Percentiles rank a stretch among this genome's conserved stretches.
Conservation (phyloP, 371 early-diverging fungal species). For the Apophysomyces variabilis region DNA sequence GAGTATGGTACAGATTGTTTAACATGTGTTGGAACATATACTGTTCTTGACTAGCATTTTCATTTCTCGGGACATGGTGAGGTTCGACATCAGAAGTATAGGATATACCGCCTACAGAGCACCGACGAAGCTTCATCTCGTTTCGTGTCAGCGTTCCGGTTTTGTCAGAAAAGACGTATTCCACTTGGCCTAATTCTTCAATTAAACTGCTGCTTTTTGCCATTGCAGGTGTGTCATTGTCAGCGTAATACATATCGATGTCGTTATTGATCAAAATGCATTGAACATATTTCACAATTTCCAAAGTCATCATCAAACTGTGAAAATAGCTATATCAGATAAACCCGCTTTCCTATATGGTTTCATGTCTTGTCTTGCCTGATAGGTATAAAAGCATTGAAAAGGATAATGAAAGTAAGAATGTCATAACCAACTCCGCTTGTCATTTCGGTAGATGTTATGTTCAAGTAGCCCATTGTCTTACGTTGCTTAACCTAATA, state of each 20-base stretch:
- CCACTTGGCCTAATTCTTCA: slow-evolving; percentile 92
- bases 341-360: no score
- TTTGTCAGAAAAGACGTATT: slow-evolving; percentile 97
- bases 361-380: slow-evolving; percentile 25
- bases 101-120: slow-evolving; percentile 66
- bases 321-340: no score
- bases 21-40: slow-evolving; percentile 64
- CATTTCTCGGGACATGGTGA: slow-evolving; percentile 19
- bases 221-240: slow-evolving; percentile 66
- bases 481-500: slow-evolving; percentile 22
- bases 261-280: slow-evolving; percentile 69
- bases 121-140: slow-evolving; percentile 70
- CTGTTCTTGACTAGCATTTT: slow-evolving; percentile 49
- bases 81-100: slow-evolving; percentile 31
- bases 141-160: slow-evolving; percentile 80
- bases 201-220: slow-evolving; percentile 79
- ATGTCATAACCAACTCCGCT: slow-evolving; percentile 63
- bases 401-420: slow-evolving; percentile 80
- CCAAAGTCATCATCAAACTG: slow-evolving; percentile 80
- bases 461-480: not conserved
- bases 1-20: slow-evolving; percentile 57
- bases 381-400: slow-evolving; percentile 86
- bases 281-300: slow-evolving; percentile 70
- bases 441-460: not conserved
- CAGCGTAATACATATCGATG: slow-evolving; percentile 69